phyloP scores from a whole-genome alignment of 106 monocot species.

The Apostasia ramifera region DNA sequence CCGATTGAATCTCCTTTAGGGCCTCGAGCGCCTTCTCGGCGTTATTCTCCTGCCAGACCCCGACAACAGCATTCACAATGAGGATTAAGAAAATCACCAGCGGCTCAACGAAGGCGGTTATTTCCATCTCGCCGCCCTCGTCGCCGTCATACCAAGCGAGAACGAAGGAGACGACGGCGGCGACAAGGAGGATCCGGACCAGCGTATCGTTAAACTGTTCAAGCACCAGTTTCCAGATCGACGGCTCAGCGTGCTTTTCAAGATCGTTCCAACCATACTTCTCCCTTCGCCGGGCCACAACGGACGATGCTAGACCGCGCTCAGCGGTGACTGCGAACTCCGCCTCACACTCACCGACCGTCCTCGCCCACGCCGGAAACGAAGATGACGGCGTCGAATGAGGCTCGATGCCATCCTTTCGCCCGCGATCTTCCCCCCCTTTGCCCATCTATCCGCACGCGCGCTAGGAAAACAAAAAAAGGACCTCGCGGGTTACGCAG shows the following conservation, averaged over 20 bases:
- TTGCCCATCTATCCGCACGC: constrained; percentile 30
- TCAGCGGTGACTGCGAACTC: constrained; percentile 48
- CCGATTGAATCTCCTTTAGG: constrained; percentile 69
- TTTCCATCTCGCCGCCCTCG: constrained; percentile 34
- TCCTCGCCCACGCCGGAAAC: constrained; percentile 84
- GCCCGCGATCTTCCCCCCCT: constrained; percentile 39
- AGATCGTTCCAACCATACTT: constrained; percentile 74
- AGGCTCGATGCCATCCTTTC: background rate
- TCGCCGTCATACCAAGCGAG: constrained; percentile 24
- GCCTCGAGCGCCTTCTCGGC: constrained; percentile 86
- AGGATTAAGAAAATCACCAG: constrained; percentile 47
- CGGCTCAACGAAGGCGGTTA: constrained; percentile 74
- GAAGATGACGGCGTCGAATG: background rate
- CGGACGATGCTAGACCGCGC: constrained; percentile 47
- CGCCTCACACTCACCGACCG: constrained; percentile 44
- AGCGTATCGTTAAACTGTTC: constrained; percentile 95
- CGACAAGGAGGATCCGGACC: constrained; percentile 90
- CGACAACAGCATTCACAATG: constrained; percentile 56
- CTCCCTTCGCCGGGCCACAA: constrained; percentile 36
- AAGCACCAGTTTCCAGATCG: constrained; percentile 68
- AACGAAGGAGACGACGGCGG: constrained; percentile 76
- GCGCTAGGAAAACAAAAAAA: constrained; percentile 4
- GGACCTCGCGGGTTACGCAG: background rate
- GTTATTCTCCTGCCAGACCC: constrained; percentile 83
- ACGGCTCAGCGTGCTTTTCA: constrained; percentile 77